These are phyloP conservation scores for Teratosphaeria epicoccoides DNA, from an alignment of 2,329 filamentous ascomycete genomes.

Conservation along the genomic window DNA sequence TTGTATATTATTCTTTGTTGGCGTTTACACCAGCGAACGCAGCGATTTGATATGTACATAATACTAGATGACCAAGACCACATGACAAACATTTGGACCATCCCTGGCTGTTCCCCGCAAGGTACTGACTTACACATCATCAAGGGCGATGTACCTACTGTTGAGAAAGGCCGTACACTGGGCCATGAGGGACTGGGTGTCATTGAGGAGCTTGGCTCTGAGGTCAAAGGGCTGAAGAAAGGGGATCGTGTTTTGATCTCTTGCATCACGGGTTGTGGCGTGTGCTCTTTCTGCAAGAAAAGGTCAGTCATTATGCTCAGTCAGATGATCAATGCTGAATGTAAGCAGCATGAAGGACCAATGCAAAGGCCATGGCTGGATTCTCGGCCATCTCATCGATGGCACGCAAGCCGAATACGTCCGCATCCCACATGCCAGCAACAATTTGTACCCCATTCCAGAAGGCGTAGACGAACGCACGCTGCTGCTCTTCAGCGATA, in stretches of 20 bases:
- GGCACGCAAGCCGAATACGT: slow-evolving; percentile 50
- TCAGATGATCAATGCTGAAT: neutral
- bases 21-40: neutral
- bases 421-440: slow-evolving; percentile 41
- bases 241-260: slow-evolving; percentile 41
- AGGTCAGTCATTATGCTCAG: neutral
- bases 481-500: slow-evolving; percentile 45
- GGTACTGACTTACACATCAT: slow-evolving; percentile 43
- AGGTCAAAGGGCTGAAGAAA: slow-evolving; percentile 37
- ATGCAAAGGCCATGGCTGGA: slow-evolving; percentile 46
- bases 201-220: slow-evolving; percentile 35
- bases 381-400: slow-evolving; percentile 43
- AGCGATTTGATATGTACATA: neutral
- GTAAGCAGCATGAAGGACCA: slow-evolving; percentile 39
- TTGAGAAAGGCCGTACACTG: slow-evolving; percentile 36
- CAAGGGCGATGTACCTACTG: slow-evolving; percentile 43
- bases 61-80: neutral
- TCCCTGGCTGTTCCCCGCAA: neutral
- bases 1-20: neutral
- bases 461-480: slow-evolving; percentile 31
- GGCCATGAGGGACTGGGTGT: slow-evolving; percentile 46
- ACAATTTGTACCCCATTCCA: slow-evolving; percentile 38
- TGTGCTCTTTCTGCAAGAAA: slow-evolving; percentile 40
- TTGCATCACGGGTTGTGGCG: slow-evolving; percentile 40
- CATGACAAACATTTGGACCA: neutral